Percentiles rank a stretch among this genome's conserved stretches.
These are phyloP conservation scores for Thraustotheca clavata DNA, from an alignment of 352 stramenopile species.

Conservation along the genomic window DNA sequence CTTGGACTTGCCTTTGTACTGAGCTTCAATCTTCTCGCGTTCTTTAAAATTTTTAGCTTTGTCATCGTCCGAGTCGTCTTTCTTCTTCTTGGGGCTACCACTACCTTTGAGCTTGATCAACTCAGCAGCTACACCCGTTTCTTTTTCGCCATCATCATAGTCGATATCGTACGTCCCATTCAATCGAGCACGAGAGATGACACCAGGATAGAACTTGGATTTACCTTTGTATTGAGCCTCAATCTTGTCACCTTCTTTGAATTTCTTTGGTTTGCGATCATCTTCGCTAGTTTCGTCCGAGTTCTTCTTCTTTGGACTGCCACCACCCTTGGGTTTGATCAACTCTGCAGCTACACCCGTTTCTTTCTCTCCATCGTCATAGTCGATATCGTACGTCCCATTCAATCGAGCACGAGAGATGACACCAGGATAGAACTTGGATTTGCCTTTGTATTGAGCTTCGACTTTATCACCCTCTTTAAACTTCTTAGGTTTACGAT, in stretches of 20 bases:
- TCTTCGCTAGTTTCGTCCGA: slow-evolving; percentile 18
- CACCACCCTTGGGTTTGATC: slow-evolving; percentile 30
- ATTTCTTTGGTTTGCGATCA: slow-evolving; percentile 22
- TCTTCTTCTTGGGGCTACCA: slow-evolving; percentile 24
- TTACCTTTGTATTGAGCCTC: slow-evolving; percentile 57
- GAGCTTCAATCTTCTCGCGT: slow-evolving; percentile 35
- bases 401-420: slow-evolving; percentile 50
- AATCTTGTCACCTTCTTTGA: slow-evolving; percentile 40
- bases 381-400: slow-evolving; percentile 62
- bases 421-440: slow-evolving; percentile 61
- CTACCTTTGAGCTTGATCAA: slow-evolving; percentile 27
- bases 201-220: slow-evolving; percentile 65
- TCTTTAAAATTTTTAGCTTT: slow-evolving; percentile 32
- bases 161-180: slow-evolving; percentile 34
- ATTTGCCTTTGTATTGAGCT: slow-evolving; percentile 50
- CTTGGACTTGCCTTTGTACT: slow-evolving; percentile 51
- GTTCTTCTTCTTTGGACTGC: slow-evolving; percentile 17
- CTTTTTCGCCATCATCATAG: slow-evolving; percentile 35
- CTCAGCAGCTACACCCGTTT: slow-evolving; percentile 14
- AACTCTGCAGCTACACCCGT: slow-evolving; percentile 31
- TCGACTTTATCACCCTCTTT: slow-evolving; percentile 46
- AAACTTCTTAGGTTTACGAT: slow-evolving; percentile 27
- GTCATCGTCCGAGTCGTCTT: slow-evolving; percentile 28
- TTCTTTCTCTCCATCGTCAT: slow-evolving; percentile 74
- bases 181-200: slow-evolving; percentile 35